A percentile compares a stretch with the other conserved stretches of the same genome.
Conservation (phyloP, 1,284 basidiomycete genomes). For the Rhizoctonia solani region DNA sequence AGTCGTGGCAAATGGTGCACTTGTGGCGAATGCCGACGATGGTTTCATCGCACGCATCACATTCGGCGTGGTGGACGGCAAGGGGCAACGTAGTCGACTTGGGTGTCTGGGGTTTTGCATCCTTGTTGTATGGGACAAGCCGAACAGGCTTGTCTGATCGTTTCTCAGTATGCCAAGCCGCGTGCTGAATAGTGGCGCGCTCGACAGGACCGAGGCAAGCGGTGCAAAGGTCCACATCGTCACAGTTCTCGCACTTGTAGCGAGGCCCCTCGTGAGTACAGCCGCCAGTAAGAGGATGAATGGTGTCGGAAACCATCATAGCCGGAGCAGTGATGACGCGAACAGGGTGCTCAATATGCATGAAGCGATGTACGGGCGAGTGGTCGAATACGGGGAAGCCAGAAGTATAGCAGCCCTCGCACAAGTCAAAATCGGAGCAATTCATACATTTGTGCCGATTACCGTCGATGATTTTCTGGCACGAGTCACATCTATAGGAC, state of each 20-base stretch:
- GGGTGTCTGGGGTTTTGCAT: neutral
- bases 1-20: conserved; percentile 41
- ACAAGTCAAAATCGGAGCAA: conserved; percentile 44
- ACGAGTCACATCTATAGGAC: conserved; percentile 35
- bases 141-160: conserved; percentile 23
- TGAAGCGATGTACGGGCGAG: conserved; percentile 37
- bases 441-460: conserved; percentile 42
- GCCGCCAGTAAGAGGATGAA: neutral
- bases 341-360: conserved; percentile 38
- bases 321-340: conserved; percentile 33
- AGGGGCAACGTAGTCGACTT: neutral
- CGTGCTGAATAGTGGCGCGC: conserved; percentile 17
- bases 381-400: conserved; percentile 35
- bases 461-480: conserved; percentile 39
- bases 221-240: conserved; percentile 25
- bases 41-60: conserved; percentile 41
- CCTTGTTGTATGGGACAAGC: conserved; percentile 23
- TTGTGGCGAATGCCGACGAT: conserved; percentile 42
- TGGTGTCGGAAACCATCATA: neutral
- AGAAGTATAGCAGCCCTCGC: conserved; percentile 39
- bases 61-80: conserved; percentile 38
- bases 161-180: conserved; percentile 19
- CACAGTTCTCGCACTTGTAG: conserved; percentile 35
- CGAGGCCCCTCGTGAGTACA: conserved; percentile 25
- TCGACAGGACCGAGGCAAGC: conserved; percentile 22